phyloP scores from a whole-genome alignment of 2,329 filamentous ascomycete genomes.

The Pseudogymnoascus sp. region DNA sequence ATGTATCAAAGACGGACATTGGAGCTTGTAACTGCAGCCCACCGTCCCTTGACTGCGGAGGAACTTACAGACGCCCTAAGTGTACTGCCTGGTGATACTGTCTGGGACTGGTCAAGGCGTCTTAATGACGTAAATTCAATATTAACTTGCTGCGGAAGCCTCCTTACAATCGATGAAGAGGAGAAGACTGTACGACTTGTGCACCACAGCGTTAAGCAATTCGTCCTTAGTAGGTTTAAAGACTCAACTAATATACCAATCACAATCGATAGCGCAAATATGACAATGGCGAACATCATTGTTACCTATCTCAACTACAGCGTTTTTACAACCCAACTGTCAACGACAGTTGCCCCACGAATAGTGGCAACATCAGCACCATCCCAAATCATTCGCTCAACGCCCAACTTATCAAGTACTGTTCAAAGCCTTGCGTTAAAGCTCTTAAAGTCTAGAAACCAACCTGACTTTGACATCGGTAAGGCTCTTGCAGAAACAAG shows the following conservation, averaged over 20 bases:
- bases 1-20: conserved; percentile 26
- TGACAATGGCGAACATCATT: conserved; percentile 21
- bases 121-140: conserved; percentile 23
- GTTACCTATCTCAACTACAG: conserved; percentile 27
- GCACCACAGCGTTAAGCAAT: conserved; percentile 32
- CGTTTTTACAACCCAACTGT: conserved; percentile 20
- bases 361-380: conserved; percentile 17
- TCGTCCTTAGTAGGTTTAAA: conserved; percentile 22
- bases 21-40: conserved; percentile 26
- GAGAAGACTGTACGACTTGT: conserved; percentile 25
- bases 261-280: conserved; percentile 15
- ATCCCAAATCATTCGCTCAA: conserved; percentile 20
- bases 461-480: conserved; percentile 10
- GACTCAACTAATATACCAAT: conserved; percentile 14
- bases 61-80: conserved; percentile 34
- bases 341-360: conserved; percentile 16
- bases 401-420: conserved; percentile 14
- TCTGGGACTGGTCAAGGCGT: conserved; percentile 21
- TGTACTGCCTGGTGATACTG: conserved; percentile 27
- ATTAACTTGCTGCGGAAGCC: conserved; percentile 28
- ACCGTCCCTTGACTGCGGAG: conserved; percentile 25
- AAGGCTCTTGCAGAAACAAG: conserved; percentile 11
- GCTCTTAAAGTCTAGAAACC: conserved; percentile 11
- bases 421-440: conserved; percentile 15
- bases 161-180: conserved; percentile 31